Percentiles rank a stretch among this genome's conserved stretches.
Evolutionary conservation across 805 yeast genomes (phyloP).

Genomic region (Blastobotrys americana): DNA sequence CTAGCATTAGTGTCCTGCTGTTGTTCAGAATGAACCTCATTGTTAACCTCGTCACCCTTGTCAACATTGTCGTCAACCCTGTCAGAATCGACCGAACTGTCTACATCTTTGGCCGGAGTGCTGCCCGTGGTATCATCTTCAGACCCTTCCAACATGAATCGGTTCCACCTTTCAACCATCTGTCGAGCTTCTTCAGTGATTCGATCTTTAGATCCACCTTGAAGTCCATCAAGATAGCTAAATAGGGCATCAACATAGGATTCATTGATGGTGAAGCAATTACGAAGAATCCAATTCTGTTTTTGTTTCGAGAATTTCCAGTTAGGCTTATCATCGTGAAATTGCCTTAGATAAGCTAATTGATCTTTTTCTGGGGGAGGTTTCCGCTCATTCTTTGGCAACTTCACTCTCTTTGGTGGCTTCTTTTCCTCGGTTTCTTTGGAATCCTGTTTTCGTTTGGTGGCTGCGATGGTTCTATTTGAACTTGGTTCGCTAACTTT

Average conservation of each 20-base stretch:
- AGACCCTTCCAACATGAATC: constrained; percentile 25
- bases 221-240: constrained; percentile 51
- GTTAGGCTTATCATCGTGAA: constrained; percentile 43
- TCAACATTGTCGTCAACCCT: constrained; percentile 21
- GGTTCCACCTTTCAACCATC: constrained; percentile 52
- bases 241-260: constrained; percentile 46
- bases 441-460: constrained; percentile 11
- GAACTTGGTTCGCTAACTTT: constrained; percentile 41
- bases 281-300: constrained; percentile 75
- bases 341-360: constrained; percentile 55
- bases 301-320: constrained; percentile 87
- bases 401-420: constrained; percentile 61
- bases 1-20: constrained; percentile 11
- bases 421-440: constrained; percentile 35
- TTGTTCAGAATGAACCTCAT: constrained; percentile 10
- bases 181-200: constrained; percentile 42
- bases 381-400: constrained; percentile 57
- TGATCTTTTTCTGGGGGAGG: constrained; percentile 78
- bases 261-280: constrained; percentile 36
- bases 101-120: constrained; percentile 8
- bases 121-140: no score
- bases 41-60: constrained; percentile 17
- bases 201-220: constrained; percentile 63
- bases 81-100: constrained; percentile 6
- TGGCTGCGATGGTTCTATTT: constrained; percentile 27